phyloP scores from a whole-genome alignment of 2,329 filamentous ascomycete species.

The Aspergillus latus region DNA sequence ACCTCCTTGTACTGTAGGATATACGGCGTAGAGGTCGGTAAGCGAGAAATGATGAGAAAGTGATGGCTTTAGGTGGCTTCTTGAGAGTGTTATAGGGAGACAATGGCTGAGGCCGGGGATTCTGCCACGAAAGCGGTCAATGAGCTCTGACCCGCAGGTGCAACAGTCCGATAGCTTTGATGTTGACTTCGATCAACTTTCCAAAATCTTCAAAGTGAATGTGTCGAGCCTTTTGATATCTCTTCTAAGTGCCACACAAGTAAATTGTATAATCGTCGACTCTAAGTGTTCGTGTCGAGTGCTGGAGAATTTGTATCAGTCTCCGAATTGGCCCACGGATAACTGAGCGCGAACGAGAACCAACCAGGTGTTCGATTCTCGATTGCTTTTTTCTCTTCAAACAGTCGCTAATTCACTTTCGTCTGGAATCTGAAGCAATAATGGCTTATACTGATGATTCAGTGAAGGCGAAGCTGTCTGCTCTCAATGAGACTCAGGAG shows the following conservation, averaged over 20 bases:
- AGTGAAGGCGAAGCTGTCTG: conserved; percentile 89
- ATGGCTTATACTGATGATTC: conserved; percentile 98
- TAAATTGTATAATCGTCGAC: not conserved
- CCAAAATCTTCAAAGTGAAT: conserved; percentile 4
- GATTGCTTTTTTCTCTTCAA: not conserved
- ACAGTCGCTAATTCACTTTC: not conserved
- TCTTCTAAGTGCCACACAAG: not conserved
- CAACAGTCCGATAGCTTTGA: conserved; percentile 13
- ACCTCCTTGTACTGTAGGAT: not conserved
- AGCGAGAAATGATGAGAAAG: conserved; percentile 15
- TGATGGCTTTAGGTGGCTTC: conserved; percentile 24
- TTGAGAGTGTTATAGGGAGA: conserved; percentile 10
- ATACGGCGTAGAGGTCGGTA: conserved; percentile 13
- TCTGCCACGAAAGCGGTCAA: conserved; percentile 24
- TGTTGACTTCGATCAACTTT: conserved; percentile 7
- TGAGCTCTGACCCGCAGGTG: conserved; percentile 16
- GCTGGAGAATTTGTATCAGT: not conserved
- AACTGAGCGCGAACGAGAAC: conserved; percentile 1
- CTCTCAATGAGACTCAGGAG: conserved; percentile 95
- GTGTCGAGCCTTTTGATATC: conserved; percentile 1
- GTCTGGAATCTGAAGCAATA: not conserved
- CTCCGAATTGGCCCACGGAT: not conserved
- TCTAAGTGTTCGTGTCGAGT: not conserved
- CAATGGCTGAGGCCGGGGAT: conserved; percentile 16
- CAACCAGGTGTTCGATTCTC: not conserved